Conservation (phyloP, 805 yeast species). For the Gaillardinia entomophila region DNA sequence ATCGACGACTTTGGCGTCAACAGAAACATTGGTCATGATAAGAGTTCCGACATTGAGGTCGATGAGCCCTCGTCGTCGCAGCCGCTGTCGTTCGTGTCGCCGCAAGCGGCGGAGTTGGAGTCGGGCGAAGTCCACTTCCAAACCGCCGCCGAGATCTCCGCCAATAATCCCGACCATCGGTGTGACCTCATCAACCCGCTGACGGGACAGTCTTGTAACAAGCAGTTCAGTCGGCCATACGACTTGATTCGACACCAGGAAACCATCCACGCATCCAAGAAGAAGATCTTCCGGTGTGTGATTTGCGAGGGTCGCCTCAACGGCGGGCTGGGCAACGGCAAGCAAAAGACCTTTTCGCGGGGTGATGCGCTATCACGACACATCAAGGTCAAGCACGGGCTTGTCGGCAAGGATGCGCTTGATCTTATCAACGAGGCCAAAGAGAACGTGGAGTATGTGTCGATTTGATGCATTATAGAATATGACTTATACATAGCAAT, state of each 20-base stretch:
- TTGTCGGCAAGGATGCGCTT: slow-evolving; percentile 60
- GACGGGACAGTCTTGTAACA: slow-evolving; percentile 61
- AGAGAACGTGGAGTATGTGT: slow-evolving; percentile 63
- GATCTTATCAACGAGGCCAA: slow-evolving; percentile 71
- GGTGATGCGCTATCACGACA: slow-evolving; percentile 44
- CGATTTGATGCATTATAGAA: neutral
- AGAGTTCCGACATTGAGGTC: neutral
- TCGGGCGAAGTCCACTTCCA: slow-evolving; percentile 7
- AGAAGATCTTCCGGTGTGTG: slow-evolving; percentile 41
- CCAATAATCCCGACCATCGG: slow-evolving; percentile 41
- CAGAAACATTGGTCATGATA: neutral
- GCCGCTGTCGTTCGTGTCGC: neutral
- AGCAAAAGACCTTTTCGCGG: slow-evolving; percentile 40
- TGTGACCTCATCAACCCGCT: slow-evolving; percentile 57
- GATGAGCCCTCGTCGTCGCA: neutral
- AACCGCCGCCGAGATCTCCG: slow-evolving; percentile 27
- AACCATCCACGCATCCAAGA: slow-evolving; percentile 42
- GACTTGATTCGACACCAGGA: slow-evolving; percentile 43
- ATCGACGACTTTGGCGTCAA: neutral
- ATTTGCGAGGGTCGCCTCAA: slow-evolving; percentile 41
- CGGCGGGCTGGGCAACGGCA: slow-evolving; percentile 47
- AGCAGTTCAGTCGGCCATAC: slow-evolving; percentile 73
- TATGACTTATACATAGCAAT: neutral
- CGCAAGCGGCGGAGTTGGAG: neutral
- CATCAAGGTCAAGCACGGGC: slow-evolving; percentile 77